Evolutionary conservation across 257 asterid species (phyloP), one percentile per base, ranked within the genome.

Genomic region (Henckelia pumila): DNA sequence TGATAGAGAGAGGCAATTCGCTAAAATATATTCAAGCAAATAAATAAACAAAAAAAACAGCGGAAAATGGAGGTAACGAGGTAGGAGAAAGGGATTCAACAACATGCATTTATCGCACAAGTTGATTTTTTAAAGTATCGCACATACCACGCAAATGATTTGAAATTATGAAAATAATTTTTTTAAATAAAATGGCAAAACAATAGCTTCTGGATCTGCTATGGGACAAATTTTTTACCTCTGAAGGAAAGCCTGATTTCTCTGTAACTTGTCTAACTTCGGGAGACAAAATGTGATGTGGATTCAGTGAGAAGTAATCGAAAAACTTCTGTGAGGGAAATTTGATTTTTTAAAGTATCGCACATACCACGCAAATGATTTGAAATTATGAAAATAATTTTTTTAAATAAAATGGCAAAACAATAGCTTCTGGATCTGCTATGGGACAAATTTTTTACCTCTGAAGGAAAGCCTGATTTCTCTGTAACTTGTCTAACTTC

Each of bases 261-360:
- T 82, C 75, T 59, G 90, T 73, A 64, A 4, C 64, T 40, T 85
- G 86, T 73, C 89, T 85, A 77, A 92, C 75, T 49, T 86, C 86
- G 50, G 73, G 68, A 26, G 97, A 86, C 57, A 92, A 79, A 44
- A 78, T 71, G 44, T 35, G 71, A 74, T 88, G 53, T 16, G 92
- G 93, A 78, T 89, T 82, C 83, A 92, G 75, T 5, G 95, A 81
- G 75, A 89, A 92, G 88, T 81, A 89, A 68, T 86, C 84, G 68
- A 68, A 92, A 75, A 92, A 89, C 74, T 75, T 77, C 20, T 71
- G 77, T 2, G 73, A 35, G 19, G 96, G 94, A 61, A 92, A 92
- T 35, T 73, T 84, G 58, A n/a, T n/a, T n/a, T n/a, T n/a, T n/a
- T n/a, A n/a, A n/a, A n/a, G n/a, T n/a, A n/a, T n/a, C n/a, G n/a